Conservation (phyloP, 306 rosid species). For the Lagenaria siceraria region DNA sequence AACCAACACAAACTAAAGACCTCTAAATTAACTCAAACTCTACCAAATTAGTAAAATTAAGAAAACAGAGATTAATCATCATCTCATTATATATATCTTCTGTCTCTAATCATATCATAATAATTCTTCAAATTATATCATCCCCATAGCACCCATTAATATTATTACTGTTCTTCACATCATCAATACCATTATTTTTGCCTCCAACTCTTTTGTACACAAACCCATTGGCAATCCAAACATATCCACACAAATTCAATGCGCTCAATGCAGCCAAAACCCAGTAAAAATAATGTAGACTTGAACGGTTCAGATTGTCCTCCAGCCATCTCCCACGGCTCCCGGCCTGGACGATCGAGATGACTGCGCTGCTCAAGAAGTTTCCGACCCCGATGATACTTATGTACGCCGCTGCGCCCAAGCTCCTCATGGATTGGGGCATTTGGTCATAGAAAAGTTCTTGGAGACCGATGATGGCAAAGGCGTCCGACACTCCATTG, state of each 20-base stretch:
- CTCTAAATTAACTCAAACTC: background rate
- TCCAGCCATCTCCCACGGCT: slow-evolving; percentile 43
- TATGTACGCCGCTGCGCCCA: slow-evolving; percentile 64
- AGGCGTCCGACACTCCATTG: slow-evolving; percentile 51
- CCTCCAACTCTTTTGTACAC: slow-evolving; percentile 37
- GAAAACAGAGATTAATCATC: background rate
- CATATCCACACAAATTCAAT: slow-evolving; percentile 28
- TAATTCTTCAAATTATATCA: background rate
- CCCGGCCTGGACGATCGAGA: slow-evolving; percentile 20
- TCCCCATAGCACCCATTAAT: background rate
- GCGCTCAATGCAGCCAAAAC: slow-evolving; percentile 43
- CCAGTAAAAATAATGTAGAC: slow-evolving; percentile 53
- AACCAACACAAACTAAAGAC: background rate
- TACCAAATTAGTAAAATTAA: background rate
- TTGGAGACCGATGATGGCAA: slow-evolving; percentile 47
- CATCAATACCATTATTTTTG: background rate
- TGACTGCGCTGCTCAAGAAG: slow-evolving; percentile 30
- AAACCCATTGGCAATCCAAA: slow-evolving; percentile 31
- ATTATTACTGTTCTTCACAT: background rate
- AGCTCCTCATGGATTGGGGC: slow-evolving; percentile 47
- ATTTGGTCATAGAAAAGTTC: slow-evolving; percentile 59
- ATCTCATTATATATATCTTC: background rate
- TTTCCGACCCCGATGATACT: slow-evolving; percentile 50
- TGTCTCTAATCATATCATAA: background rate
- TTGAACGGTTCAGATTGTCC: slow-evolving; percentile 49